phyloP scores from a whole-genome alignment of 2,329 filamentous ascomycete genomes.

The Fusarium cicatricum region DNA sequence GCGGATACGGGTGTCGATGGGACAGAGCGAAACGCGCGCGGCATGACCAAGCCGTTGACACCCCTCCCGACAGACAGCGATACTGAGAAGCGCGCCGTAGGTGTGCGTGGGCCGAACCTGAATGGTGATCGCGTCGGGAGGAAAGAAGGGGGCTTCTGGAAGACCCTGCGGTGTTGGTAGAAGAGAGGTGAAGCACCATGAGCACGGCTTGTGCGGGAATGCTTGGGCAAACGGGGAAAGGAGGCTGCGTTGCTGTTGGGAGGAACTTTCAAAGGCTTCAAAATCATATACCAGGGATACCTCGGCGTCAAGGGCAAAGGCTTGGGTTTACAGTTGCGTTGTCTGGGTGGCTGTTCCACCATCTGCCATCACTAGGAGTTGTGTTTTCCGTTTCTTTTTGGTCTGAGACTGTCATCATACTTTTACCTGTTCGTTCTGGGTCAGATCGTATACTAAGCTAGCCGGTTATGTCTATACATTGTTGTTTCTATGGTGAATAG shows the following conservation, averaged over 20 bases:
- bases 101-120: constrained; percentile 54
- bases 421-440: constrained; percentile 13
- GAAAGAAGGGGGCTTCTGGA: constrained; percentile 61
- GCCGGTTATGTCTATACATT: constrained; percentile 20
- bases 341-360: constrained; percentile 22
- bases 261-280: constrained; percentile 28
- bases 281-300: constrained; percentile 44
- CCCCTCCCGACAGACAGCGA: constrained; percentile 55
- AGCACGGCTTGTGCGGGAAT: not conserved
- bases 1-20: constrained; percentile 58
- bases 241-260: constrained; percentile 22
- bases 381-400: constrained; percentile 18
- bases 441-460: constrained; percentile 5
- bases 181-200: not conserved
- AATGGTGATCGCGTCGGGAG: constrained; percentile 55
- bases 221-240: constrained; percentile 8
- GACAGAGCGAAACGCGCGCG: constrained; percentile 57
- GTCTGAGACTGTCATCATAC: constrained; percentile 17
- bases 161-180: constrained; percentile 65
- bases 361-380: constrained; percentile 31
- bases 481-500: not conserved
- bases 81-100: constrained; percentile 57
- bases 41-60: constrained; percentile 66
- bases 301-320: constrained; percentile 39
- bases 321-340: constrained; percentile 29